Conservation (phyloP, 1,139 yeast genomes). For the Wickerhamomyces sp. region DNA sequence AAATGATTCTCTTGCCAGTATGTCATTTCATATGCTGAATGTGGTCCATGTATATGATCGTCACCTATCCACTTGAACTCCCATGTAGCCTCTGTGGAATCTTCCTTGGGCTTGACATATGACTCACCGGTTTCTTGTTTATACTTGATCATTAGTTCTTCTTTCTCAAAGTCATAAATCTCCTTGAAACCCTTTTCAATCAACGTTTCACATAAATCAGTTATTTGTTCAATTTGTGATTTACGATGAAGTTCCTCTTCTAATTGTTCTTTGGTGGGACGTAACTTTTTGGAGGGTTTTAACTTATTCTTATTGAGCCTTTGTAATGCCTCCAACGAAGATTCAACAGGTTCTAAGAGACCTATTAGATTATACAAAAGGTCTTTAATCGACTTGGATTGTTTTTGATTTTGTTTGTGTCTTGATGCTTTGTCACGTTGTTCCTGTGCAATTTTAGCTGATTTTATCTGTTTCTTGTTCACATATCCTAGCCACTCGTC, state of each 20-base stretch:
- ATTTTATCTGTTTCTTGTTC: constrained; percentile 42
- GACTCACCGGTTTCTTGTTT: constrained; percentile 43
- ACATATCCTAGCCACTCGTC: constrained; percentile 47
- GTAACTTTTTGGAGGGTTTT: constrained; percentile 11
- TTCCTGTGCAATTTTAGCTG: constrained; percentile 42
- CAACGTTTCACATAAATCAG: constrained; percentile 48
- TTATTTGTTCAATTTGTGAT: constrained; percentile 34
- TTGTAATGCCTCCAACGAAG: constrained; percentile 58
- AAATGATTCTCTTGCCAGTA: constrained; percentile 60
- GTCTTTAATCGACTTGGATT: constrained; percentile 21
- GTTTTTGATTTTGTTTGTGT: constrained; percentile 8
- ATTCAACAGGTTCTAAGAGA: constrained; percentile 54
- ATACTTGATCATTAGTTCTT: constrained; percentile 54
- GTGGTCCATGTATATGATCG: constrained; percentile 56
- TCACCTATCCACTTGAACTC: constrained; percentile 57
- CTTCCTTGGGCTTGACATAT: constrained; percentile 12
- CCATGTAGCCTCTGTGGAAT: constrained; percentile 38
- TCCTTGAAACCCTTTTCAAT: constrained; percentile 38
- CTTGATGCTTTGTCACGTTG: constrained; percentile 20
- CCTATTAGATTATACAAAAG: constrained; percentile 37
- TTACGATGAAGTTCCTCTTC: constrained; percentile 26
- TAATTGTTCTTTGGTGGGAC: constrained; percentile 15
- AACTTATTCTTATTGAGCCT: constrained; percentile 35
- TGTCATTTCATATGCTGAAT: constrained; percentile 47
- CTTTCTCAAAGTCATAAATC: constrained; percentile 53